Base-by-base conservation (phyloP, 441 rosid genomes). In the Populus trichocarpa region DNA sequence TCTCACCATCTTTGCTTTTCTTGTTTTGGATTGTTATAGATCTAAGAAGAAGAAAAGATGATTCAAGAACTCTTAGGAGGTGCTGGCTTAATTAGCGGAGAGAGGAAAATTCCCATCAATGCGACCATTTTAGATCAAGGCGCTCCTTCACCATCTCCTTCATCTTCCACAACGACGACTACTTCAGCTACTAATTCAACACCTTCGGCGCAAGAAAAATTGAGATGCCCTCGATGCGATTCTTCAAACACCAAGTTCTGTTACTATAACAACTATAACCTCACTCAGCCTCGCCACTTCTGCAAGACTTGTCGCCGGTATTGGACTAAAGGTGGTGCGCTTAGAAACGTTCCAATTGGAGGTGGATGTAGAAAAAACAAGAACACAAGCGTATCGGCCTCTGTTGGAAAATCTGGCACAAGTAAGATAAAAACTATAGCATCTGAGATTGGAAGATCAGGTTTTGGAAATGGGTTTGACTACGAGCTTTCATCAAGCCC, bases 281-380 rank as follows among this genome's bases (percentile, higher is more conserved):
- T 92, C 79, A 89, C 94, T 36, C 96, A 92, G 88, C 96, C 96
- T 38, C 94, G 96, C 67, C 89, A 92, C 83, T 92, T 92, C 81
- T 92, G 96, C 88, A 92, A 92, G 91, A 89, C 94, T 7, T 92
- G 96, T 74, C 96, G 96, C 72, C 90, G 96, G 0, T 92, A 92
- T 79, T 92, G 96, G 96, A 92, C 96, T 12, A 90, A 88, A 83
- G 96, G 96, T 4, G 96, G 96, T 23, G 89, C 93, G 9, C 87
- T 92, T 4, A 78, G 96, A 69, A 92, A 88, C 20, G 91, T 92
- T 36, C 96, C 96, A 5, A 89, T 92, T n/a, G 96, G 96, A 3
- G 96, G 96, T 0, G 96, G 96, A 8, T 92, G 96, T 81, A 73
- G 93, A 64, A 90, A 89, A 68, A 89, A 88, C 90, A 92, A 84